Evolutionary conservation across 345 rosid species (phyloP).

Genomic region (Eucalyptus erythrocorys): DNA sequence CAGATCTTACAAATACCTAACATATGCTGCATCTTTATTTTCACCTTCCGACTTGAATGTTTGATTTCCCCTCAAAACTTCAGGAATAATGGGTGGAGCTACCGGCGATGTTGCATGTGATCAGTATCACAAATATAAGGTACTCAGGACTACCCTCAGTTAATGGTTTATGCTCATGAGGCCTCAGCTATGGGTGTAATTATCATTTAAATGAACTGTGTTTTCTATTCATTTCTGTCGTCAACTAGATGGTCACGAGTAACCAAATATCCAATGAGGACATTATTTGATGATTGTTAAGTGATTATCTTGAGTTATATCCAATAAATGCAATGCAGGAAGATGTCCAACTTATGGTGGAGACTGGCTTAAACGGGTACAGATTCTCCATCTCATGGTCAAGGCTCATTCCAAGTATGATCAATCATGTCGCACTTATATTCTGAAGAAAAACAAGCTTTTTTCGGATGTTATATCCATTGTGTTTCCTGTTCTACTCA

Average conservation of each 20-base stretch:
- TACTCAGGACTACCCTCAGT: background rate
- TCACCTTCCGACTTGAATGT: background rate
- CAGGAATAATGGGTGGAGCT: constrained; percentile 4
- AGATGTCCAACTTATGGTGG: constrained; percentile 15
- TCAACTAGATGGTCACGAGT: background rate
- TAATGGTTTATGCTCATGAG: background rate
- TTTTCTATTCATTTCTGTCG: background rate
- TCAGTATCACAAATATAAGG: constrained; percentile 16
- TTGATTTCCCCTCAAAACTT: background rate
- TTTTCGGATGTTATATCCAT: background rate
- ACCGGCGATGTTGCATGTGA: constrained; percentile 13
- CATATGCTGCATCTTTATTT: background rate
- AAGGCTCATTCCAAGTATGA: constrained; percentile 17
- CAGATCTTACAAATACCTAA: background rate
- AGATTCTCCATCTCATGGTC: constrained; percentile 26
- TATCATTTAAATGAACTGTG: background rate
- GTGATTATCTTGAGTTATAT: background rate
- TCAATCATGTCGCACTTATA: background rate
- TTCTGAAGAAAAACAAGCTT: background rate
- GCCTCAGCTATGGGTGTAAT: background rate
- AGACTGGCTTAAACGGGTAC: constrained; percentile 7
- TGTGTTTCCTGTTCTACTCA: background rate
- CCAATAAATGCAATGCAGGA: background rate
- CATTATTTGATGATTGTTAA: background rate
- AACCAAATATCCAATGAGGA: background rate